Base-by-base conservation (phyloP, 1,139 yeast species). In the Pichiaceae sp. region DNA sequence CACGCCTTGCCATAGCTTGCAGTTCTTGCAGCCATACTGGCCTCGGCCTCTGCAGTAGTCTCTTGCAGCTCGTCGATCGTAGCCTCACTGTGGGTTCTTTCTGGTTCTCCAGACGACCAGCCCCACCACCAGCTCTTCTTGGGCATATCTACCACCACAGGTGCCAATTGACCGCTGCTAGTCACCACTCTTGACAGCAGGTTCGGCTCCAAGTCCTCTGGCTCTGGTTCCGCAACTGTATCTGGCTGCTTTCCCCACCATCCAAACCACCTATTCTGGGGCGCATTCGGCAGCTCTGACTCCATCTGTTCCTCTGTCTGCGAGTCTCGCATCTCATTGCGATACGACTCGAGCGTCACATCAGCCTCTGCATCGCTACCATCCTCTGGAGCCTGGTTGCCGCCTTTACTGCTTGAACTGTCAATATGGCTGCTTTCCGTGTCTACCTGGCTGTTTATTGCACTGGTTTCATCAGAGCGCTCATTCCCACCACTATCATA, bases 1-100 rank as follows among this genome's bases (percentile, higher is more conserved):
- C 37, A 23, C 4, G 54, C 38, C 16, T 41, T 45, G 3, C 42
- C 17, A 2, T 33, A 34, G 12, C 28, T 29, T 1, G 43, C 27
- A 4, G 44, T 41, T 23, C 42, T 37, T 26, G 37, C 31, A 27
- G 42, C 40, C 8, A 54, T 41, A n/a, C 42, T 41, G 18, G 45
- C 44, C 1, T 34, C 31, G 2, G 52, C 44, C 16, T 33, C 44
- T 36, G 35, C 44, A 33, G 15, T 39, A 30, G 16, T 37, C 38
- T 6, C 39, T 29, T 27, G 39, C 38, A 16, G 19, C 17, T 14
- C 8, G n/a, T 35, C 14, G 8, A 38, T 32, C 21, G 41, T 11
- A 16, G 27, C 14, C 31, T 29, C 20, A 21, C 11, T 11, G 5
- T 25, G 14, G 28, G 16, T 6, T 8, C 11, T 21, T 5, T 12